Evolutionary conservation across 345 rosid species (phyloP).

Genomic region (Erucastrum elatum): DNA sequence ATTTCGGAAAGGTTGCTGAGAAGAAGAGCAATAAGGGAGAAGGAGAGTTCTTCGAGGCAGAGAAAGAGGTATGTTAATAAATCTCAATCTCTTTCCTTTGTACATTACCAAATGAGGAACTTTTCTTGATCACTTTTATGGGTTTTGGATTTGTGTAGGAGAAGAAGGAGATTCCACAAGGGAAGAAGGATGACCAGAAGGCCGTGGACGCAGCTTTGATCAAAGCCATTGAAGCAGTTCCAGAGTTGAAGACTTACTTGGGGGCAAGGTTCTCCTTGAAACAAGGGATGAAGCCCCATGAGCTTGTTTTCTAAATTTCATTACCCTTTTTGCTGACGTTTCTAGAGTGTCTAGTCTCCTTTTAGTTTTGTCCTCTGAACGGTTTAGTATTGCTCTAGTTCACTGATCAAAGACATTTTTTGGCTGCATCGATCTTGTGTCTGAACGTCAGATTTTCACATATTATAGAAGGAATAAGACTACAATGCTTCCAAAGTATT

Average conservation of each 20-base stretch:
- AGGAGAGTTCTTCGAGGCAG: conserved; percentile 71
- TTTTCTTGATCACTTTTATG: neutral
- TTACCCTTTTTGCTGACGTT: neutral
- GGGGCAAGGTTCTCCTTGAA: conserved; percentile 72
- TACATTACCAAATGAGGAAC: neutral
- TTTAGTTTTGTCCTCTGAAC: neutral
- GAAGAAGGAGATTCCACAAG: conserved; percentile 59
- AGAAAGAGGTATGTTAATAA: neutral
- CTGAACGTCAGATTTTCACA: neutral
- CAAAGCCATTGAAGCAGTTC: conserved; percentile 64
- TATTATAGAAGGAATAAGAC: too few species aligned
- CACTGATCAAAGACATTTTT: too few species aligned
- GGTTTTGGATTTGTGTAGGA: conserved; percentile 43
- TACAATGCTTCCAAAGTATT: too few species aligned
- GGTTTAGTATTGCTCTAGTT: neutral
- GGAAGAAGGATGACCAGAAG: conserved; percentile 84
- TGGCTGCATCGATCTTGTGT: neutral
- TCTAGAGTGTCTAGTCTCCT: neutral
- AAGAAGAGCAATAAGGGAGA: conserved; percentile 76
- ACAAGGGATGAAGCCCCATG: conserved; percentile 80
- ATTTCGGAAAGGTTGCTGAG: conserved; percentile 64
- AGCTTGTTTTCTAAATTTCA: conserved; percentile 61
- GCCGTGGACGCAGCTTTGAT: conserved; percentile 57
- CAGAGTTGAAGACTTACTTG: conserved; percentile 68
- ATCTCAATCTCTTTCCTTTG: neutral